These are phyloP conservation scores for Hypsizygus ulmarius DNA, from an alignment of 1,284 basidiomycete species.

Conservation along the genomic window DNA sequence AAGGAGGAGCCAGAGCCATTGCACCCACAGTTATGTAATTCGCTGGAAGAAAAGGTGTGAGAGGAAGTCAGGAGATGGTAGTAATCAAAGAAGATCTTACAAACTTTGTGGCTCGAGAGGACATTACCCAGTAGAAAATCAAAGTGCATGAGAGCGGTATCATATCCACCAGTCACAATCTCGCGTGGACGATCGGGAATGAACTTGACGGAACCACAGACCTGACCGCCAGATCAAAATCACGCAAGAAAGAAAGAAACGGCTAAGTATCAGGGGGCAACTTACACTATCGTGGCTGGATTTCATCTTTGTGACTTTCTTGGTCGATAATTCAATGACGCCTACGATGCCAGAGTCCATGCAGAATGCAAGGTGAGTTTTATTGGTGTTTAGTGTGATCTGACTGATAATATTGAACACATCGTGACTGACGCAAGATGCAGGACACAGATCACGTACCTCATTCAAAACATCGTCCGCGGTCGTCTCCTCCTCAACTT, in stretches of 20 bases:
- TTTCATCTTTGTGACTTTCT: conserved; percentile 52
- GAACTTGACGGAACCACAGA: conserved; percentile 66
- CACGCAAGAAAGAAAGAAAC: neutral
- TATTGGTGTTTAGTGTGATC: conserved; percentile 57
- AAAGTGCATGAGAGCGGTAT: conserved; percentile 64
- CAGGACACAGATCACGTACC: conserved; percentile 37
- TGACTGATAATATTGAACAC: conserved; percentile 42
- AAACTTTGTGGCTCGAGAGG: conserved; percentile 57
- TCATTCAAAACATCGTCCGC: conserved; percentile 67
- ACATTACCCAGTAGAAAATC: conserved; percentile 57
- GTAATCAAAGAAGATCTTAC: conserved; percentile 41
- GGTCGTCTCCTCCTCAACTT: conserved; percentile 40
- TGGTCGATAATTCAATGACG: conserved; percentile 53
- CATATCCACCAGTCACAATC: conserved; percentile 74
- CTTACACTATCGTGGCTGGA: conserved; percentile 61
- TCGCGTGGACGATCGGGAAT: conserved; percentile 68
- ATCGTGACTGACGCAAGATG: conserved; percentile 1
- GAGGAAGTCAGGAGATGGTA: neutral
- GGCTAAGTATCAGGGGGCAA: conserved; percentile 1
- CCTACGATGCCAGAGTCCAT: conserved; percentile 69
- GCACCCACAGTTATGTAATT: conserved; percentile 39
- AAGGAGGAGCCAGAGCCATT: conserved; percentile 67
- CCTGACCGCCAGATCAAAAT: conserved; percentile 36
- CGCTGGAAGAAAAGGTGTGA: conserved; percentile 29
- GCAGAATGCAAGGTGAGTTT: conserved; percentile 62